phyloP scores from a whole-genome alignment of 768 basidiomycete species.

The Tricholomella constricta region DNA sequence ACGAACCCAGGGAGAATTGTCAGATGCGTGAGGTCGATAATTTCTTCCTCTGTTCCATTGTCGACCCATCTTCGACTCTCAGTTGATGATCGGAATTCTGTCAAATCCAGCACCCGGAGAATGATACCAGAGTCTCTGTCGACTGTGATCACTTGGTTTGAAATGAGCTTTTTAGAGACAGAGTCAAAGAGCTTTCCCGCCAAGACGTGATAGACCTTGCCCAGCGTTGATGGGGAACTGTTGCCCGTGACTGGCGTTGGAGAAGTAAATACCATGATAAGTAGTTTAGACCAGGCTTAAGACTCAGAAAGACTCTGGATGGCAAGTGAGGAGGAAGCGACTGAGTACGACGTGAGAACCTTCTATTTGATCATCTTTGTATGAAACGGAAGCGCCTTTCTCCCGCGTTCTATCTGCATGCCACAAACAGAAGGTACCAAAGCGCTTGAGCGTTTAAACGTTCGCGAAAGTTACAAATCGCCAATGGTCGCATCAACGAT shows the following conservation, averaged over 20 bases:
- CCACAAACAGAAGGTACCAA: too few species aligned
- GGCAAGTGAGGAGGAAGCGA: too few species aligned
- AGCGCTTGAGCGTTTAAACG: too few species aligned
- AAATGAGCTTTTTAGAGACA: slow-evolving; percentile 38
- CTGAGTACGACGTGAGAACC: too few species aligned
- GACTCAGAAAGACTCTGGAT: too few species aligned
- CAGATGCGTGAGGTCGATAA: slow-evolving; percentile 46
- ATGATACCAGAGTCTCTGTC: slow-evolving; percentile 50
- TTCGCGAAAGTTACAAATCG: too few species aligned
- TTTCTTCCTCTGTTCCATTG: slow-evolving; percentile 23
- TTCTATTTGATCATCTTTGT: too few species aligned
- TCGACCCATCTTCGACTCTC: neutral
- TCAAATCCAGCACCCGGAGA: slow-evolving; percentile 35
- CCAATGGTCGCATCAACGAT: too few species aligned
- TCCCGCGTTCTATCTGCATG: too few species aligned
- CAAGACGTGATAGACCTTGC: slow-evolving; percentile 28
- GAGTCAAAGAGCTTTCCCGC: slow-evolving; percentile 58
- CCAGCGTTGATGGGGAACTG: neutral
- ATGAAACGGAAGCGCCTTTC: too few species aligned
- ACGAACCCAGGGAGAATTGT: slow-evolving; percentile 61
- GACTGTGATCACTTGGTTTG: slow-evolving; percentile 49
- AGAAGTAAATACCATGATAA: neutral
- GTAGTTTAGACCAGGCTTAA: too few species aligned
- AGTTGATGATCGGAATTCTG: neutral
- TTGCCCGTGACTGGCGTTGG: too few species aligned